Evolutionary conservation across 1,284 basidiomycete genomes (phyloP), one percentile per base, ranked within the genome.

Genomic region (Cryptococcus sp.): DNA sequence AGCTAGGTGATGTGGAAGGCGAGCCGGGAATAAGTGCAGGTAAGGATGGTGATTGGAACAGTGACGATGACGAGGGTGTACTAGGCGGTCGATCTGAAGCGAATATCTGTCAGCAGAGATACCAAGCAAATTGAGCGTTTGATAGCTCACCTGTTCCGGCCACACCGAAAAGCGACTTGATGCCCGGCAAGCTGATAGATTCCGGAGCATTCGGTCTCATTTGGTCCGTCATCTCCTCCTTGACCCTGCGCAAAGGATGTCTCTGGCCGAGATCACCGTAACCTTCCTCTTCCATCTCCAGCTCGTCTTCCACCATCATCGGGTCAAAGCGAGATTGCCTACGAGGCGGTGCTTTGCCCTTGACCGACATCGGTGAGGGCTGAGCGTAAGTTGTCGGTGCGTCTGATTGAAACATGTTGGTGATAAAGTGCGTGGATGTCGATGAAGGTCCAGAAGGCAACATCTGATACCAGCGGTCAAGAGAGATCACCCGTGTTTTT

Each of bases 251-350:
- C 16, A 74, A 64, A 23, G 72, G 71, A 62, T 75, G 75, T 41
- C 68, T 60, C 19, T 63, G 49, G n/a, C 72, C 70, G 3, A 73
- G 64, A 29, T 73, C 73, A 5, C 65, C 74, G 46, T 75, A 69
- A 2, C 61, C 65, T 5, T 73, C 71, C 4, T 69, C 69, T 16
- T 73, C 72, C 22, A 47, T 38, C 5, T 53, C 54, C 17, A 65
- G 61, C 11, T 67, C 64, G 16, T 62, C 65, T 19, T 65, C 67
- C 38, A 58, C 39, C 23, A 49, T 61, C 69, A 77, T 73, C 0
- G 75, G 75, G 54, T 77, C 75, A 48, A 73, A 72, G 22, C 74
- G 61, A 6, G 67, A 70, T 46, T 62, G 59, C 22, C 72, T 53
- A 38, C 59, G 49, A 3, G 41, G 3, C 41, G 53, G 29, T 53